Evolutionary conservation across 2,329 filamentous ascomycete species (phyloP), one percentile per base, ranked within the genome.

Genomic region (Stachybotrys chartarum): DNA sequence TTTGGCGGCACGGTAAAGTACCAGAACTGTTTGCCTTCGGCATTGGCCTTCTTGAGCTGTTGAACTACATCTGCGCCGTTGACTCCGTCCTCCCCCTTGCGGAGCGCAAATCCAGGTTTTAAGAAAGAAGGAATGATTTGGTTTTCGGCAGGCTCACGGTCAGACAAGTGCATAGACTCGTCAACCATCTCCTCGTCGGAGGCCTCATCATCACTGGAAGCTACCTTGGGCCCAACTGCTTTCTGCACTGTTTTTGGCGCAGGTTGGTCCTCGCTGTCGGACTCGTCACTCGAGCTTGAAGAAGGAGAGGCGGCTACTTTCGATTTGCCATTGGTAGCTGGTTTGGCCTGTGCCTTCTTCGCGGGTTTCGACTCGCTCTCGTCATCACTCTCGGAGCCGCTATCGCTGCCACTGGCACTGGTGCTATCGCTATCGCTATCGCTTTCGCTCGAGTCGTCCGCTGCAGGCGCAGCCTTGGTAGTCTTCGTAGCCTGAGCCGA

Each of bases 11-110:
- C 85, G 10, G 86, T 89, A 62, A 92, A 90, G 68, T 91, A 89
- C 88, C 88, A 92, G 57, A 91, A 76, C 67, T 91, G 85, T 74
- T 90, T 91, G 59, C 85, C 86, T 55, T 83, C 74, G 7, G 86
- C 67, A 61, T 82, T 81, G 54, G 79, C 78, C 56, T 81, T 75
- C 63, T 75, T 79, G 62, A 88, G 83, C 54, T 86, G 70, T 24
- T 79, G 73, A 8, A 78, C 68, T 57, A 82, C 70, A 64, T 81
- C 72, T 61, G 78, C 68, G 65, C 74, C 66, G 24, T 67, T 70
- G 56, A 66, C 59, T n/a, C 66, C 65, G 49, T 68, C 66, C 30
- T 71, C 63, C 12, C 70, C 76, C 59, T 80, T 80, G 55, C 79
- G 78, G 52, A 84, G 69, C 56, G 76, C 72, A 59, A 84, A 83